Base-by-base conservation (phyloP, 2,329 filamentous ascomycete genomes). In the Polychaeton citri region DNA sequence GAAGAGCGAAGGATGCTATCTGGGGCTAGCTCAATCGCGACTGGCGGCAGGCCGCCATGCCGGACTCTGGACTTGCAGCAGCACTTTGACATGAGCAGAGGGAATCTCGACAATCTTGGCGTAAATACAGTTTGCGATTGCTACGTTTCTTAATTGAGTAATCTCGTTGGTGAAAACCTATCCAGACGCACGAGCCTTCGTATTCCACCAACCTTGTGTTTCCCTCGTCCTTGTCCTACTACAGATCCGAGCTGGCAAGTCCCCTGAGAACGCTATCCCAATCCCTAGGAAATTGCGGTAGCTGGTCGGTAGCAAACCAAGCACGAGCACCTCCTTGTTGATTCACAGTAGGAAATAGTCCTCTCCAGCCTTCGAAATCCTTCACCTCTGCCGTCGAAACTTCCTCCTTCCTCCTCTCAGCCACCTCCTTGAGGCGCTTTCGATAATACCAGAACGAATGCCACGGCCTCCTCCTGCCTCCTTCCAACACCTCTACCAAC, bases 1-100 rank as follows among this genome's bases (percentile, higher is more conserved):
- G 57, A n/a, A 52, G 61, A 34, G 57, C 52, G 9, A 64, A 61
- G 42, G 63, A 66, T 44, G 63, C 63, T 8, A 58, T 66, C 6
- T 66, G 64, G 63, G 62, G 61, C 7, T 57, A 42, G 49, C 13
- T 26, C n/a, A n/a, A n/a, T n/a, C n/a, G n/a, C n/a, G n/a, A n/a
- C n/a, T n/a, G n/a, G n/a, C n/a, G n/a, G n/a, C n/a, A n/a, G n/a
- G n/a, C n/a, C n/a, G n/a, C n/a, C n/a, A n/a, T n/a, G n/a, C n/a
- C n/a, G n/a, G n/a, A n/a, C n/a, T n/a, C n/a, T n/a, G n/a, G n/a
- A n/a, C n/a, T n/a, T n/a, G n/a, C n/a, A n/a, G n/a, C n/a, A n/a
- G n/a, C n/a, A n/a, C n/a, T 28, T 4, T 28, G 12, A 28, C 7
- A 12, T 28, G 7, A 28, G 12, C 12, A 28, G 24, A 7, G 5